Base-by-base conservation (phyloP, 2,329 filamentous ascomycete species). In the Phoma sp. region DNA sequence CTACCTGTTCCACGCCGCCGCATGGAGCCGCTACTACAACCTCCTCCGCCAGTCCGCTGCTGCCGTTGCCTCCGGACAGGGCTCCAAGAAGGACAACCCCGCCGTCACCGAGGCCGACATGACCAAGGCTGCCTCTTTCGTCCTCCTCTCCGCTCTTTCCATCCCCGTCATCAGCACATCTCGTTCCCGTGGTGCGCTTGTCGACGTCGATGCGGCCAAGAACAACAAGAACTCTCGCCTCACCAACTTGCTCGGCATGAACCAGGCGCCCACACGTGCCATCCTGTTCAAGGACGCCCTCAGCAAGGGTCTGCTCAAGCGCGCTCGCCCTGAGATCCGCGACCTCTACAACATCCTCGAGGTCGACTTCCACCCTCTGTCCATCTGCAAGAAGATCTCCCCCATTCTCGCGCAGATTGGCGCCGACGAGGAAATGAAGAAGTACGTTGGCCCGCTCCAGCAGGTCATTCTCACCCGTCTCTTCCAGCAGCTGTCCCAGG, bases 151-250 rank as follows among this genome's bases (percentile, higher is more conserved):
- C 19, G 94, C 95, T 45, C 87, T 99, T 49, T 90, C 95, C n/a
- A 99, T 99, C 62, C 95, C 95, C 12, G 95, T 99, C 80, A 99
- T 99, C 79, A 99, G 95, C 86, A 98, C 95, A 40, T 93, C 93
- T 25, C 88, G 95, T 71, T 99, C 95, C 50, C 91, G 95, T 41
- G 95, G 95, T 73, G 95, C 94, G 58, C 88, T 99, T 77, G 90
- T 98, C 45, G 95, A 99, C 77, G 93, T 96, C 55, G 95, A 99
- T 67, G 93, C 98, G 80, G 92, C 91, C 41, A 90, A 90, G 78
- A 98, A 96, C 85, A 98, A 95, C 84, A 98, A 98, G 87, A 99
- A 98, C 81, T 93, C 92, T 24, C 92, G 95, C 57, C 87, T 99
- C 37, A 98, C 95, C 50, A 96, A 97, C 79, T 85, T 99, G 39